Base-by-base conservation (phyloP, 352 stramenopile genomes). In the Pythium sp. region DNA sequence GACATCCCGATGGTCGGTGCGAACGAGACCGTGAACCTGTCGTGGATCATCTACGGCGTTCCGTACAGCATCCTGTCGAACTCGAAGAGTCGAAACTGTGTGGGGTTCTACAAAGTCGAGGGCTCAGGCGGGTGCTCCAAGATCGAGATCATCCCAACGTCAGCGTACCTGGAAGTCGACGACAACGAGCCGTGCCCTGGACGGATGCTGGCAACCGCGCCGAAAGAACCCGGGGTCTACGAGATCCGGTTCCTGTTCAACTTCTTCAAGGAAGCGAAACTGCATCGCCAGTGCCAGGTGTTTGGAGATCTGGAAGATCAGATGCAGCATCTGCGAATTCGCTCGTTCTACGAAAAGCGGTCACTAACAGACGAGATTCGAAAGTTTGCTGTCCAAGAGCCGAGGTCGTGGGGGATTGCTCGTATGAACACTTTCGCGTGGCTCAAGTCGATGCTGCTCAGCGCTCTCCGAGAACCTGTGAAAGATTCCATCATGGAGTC, bases 171-270 rank as follows among this genome's bases (percentile, higher is more conserved):
- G 0, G 57, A 86, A 49, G 71, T 75, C 6, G 58, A 73, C 6
- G 74, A 78, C 3, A 74, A 62, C 28, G 70, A 78, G 20, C 79
- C 79, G 0, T 82, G 76, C 2, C 70, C 79, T 5, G 81, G 81
- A 0, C 73, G 81, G 0, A 86, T 89, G 79, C 72, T 75, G 1
- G 77, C 83, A 1, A 80, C 64, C 12, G 74, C 79, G 0, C 79
- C 81, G 12, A 70, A 65, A 8, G 79, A 89, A 34, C 77, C 79
- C 2, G 81, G 81, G 1, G 74, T 89, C 28, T 89, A 89, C 66
- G 81, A 89, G 60, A 80, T 89, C 22, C 81, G 79, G 0, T 89
- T 89, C 69, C 61, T 89, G 28, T 85, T 87, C 66, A 89, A 89
- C 57, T 87, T 86, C 55, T 89, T 87, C 58, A 84, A 85, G 58